Base-by-base conservation (phyloP, 495 filamentous ascomycete genomes). In the Gamarada debralockiae region DNA sequence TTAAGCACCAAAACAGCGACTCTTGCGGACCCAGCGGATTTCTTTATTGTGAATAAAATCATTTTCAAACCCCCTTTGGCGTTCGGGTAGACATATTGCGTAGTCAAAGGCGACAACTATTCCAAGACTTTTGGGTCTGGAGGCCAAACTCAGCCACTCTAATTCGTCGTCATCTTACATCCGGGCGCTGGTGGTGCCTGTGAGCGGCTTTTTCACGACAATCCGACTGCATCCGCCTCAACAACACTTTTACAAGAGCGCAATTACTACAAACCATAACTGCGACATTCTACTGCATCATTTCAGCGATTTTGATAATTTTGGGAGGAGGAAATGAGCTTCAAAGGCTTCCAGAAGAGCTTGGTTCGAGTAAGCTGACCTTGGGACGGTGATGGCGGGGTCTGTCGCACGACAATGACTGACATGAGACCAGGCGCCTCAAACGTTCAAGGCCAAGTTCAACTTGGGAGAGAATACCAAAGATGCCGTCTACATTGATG, bases 401-500 rank as follows among this genome's bases (percentile, higher is more conserved):
- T 54, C 23, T 58, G 33, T 56, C 36, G 57, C 60, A 55, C 55
- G 33, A 43, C 21, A 10, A 14, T 47, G 45, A 61, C 54, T 65
- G 45, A 56, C 48, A 42, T 21, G 36, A 33, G 39, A 42, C 15
- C 47, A 90, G 88, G 89, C 92, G 60, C 93, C 93, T 49, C 93
- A 98, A 79, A 82, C 83, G 55, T 77, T 98, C 75, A 95, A 90
- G 65, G 76, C 83, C 55, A 89, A 84, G 58, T 97, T 98, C 75
- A 97, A 96, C 66, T 78, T 97, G 73, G 87, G 92, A 62, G 95
- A 97, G 58, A 77, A 90, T 60, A 90, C 91, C 53, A 95, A 96
- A 67, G 93, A 99, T 75, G 73, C 89, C 13, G 86, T 99, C 60
- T 99, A 96, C 66, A 83, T 84, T 53, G 93, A 99, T 72, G 89